Evolutionary conservation across 140 eudicot species (phyloP).

Genomic region (Stevia rebaudiana): DNA sequence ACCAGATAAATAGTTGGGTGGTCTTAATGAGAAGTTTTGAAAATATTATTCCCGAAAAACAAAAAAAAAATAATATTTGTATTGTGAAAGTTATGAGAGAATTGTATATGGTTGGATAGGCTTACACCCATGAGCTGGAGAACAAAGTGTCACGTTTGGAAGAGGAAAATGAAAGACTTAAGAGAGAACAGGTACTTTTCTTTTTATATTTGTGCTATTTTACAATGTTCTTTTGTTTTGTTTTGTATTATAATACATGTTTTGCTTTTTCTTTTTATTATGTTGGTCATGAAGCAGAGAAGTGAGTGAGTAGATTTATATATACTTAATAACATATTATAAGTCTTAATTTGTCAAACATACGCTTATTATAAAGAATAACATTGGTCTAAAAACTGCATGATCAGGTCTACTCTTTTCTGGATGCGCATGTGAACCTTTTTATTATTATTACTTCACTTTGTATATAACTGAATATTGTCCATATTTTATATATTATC

Average conservation of each 20-base stretch:
- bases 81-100: neutral
- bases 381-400: neutral
- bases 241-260: neutral
- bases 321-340: neutral
- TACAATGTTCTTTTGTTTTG: neutral
- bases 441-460: constrained; percentile 1
- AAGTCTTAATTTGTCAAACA: neutral
- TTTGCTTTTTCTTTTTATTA: neutral
- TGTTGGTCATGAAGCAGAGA: neutral
- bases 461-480: neutral
- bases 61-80: neutral
- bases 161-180: constrained; percentile 58
- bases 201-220: neutral
- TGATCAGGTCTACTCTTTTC: neutral
- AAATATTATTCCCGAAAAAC: neutral
- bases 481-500: neutral
- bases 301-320: neutral
- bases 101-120: constrained; percentile 30
- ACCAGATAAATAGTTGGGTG: neutral
- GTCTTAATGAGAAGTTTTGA: neutral
- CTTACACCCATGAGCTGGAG: constrained; percentile 70
- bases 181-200: constrained; percentile 48
- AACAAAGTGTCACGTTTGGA: constrained; percentile 59
- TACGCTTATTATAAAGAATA: neutral
- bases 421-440: neutral